A percentile compares a stretch with the other conserved stretches of the same genome.
phyloP scores from a whole-genome alignment of 2,329 filamentous ascomycete species.

The Xylaria sp. region DNA sequence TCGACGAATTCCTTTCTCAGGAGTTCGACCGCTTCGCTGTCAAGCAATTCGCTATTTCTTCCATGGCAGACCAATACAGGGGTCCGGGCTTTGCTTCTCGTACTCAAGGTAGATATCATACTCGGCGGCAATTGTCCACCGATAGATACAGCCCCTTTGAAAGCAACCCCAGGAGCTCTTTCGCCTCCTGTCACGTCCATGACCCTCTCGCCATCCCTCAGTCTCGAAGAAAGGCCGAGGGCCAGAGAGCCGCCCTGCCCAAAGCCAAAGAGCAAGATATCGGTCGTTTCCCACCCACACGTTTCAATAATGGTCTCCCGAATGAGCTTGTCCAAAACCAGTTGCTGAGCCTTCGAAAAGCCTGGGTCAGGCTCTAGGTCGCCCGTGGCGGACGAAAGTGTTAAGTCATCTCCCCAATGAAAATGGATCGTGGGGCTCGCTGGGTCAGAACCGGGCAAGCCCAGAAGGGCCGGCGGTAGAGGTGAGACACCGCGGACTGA shows the following conservation, averaged over 20 bases:
- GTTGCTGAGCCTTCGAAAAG: conserved; percentile 60
- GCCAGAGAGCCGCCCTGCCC: conserved; percentile 75
- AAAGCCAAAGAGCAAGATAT: conserved; percentile 73
- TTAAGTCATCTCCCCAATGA: conserved; percentile 76
- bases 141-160: conserved; percentile 71
- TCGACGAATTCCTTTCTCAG: conserved; percentile 74
- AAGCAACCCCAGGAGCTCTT: conserved; percentile 43
- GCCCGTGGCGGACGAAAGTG: conserved; percentile 61
- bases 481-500: conserved; percentile 76
- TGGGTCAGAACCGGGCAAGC: conserved; percentile 47
- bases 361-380: conserved; percentile 71
- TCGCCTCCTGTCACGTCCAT: conserved; percentile 47
- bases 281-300: conserved; percentile 69
- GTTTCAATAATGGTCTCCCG: conserved; percentile 61
- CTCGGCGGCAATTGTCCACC: conserved; percentile 68
- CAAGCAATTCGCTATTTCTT: conserved; percentile 58
- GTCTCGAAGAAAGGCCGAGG: conserved; percentile 63
- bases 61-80: conserved; percentile 72
- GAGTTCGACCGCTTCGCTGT: conserved; percentile 70
- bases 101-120: conserved; percentile 60
- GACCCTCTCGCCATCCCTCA: conserved; percentile 53
- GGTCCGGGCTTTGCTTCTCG: conserved; percentile 67
- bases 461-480: conserved; percentile 75
- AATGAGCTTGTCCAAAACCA: conserved; percentile 64
- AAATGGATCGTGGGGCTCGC: conserved; percentile 53